Base-by-base conservation (phyloP, 2,329 filamentous ascomycete genomes). In the Scedosporium dehoogii region DNA sequence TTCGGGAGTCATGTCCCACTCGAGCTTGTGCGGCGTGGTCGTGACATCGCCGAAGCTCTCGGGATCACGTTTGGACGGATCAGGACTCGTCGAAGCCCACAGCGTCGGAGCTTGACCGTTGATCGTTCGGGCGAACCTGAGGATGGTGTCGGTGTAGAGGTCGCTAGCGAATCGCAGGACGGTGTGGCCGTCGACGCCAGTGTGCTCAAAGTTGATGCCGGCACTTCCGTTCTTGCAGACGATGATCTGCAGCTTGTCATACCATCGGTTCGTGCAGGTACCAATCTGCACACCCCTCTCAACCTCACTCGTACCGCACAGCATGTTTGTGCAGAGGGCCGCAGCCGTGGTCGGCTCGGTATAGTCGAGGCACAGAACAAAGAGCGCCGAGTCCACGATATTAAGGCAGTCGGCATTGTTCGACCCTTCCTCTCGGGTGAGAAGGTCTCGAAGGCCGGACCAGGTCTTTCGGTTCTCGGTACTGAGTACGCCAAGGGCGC, bases 171-270 rank as follows among this genome's bases (percentile, higher is more conserved):
- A 97, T 5, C 94, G 88, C 61, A 99, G 83, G 23, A 99, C 94
- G 0, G 94, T 99, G 72, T 99, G 94, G 1, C 94, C 94, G 70
- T 99, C 94, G 4, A 99, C 93, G 67, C 94, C 94, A 0, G 94
- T 99, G 71, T 99, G 94, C 74, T 99, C 94, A 70, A 99, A 97
- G 76, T 99, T 99, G 84, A 99, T 97, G 5, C 94, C 94, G 0
- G 94, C 94, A 71, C 91, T 96, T 63, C 94, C 94, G 75, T 97
- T 99, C 78, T 96, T 96, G 81, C 94, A 97, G 59, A 99, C 94
- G 62, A 99, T 97, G 65, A 99, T 97, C 72, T 99, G 94, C 58
- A 99, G 81, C 78, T 99, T 99, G 77, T 99, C 94, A 71, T 99
- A 99, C 94, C 94, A 99, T 65, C 94, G 83, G 74, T 99, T 99